A percentile compares a stretch with the other conserved stretches of the same genome.
phyloP scores from a whole-genome alignment of 1,284 basidiomycete species.

The Paramarasmius palmivorus region DNA sequence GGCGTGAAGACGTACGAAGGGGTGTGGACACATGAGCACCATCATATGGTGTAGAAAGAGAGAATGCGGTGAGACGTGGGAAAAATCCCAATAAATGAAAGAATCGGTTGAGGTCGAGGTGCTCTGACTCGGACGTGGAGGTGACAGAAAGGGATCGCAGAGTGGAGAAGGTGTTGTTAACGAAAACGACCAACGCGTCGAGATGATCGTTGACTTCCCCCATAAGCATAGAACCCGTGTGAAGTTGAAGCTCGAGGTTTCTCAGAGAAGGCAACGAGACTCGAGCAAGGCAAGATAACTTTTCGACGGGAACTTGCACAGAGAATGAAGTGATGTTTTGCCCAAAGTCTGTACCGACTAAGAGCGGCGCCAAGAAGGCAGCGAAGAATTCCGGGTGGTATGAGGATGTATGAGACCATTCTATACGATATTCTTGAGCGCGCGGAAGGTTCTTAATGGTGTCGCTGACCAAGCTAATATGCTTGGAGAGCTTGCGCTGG shows the following conservation, averaged over 20 bases:
- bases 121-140: slow-evolving; percentile 33
- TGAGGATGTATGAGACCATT: slow-evolving; percentile 31
- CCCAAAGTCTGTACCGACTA: slow-evolving; percentile 27
- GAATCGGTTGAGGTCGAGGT: slow-evolving; percentile 38
- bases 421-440: slow-evolving; percentile 34
- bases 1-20: slow-evolving; percentile 19
- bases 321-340: slow-evolving; percentile 30
- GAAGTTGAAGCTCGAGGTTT: slow-evolving; percentile 33
- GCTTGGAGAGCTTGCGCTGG: slow-evolving; percentile 33
- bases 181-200: slow-evolving; percentile 38
- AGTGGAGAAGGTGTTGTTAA: slow-evolving; percentile 35
- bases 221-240: slow-evolving; percentile 26
- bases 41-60: slow-evolving; percentile 42
- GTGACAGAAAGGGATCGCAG: slow-evolving; percentile 33
- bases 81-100: slow-evolving; percentile 36
- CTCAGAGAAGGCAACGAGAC: slow-evolving; percentile 33
- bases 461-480: slow-evolving; percentile 29
- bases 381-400: slow-evolving; percentile 35
- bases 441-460: slow-evolving; percentile 30
- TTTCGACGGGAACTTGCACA: slow-evolving; percentile 37
- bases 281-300: slow-evolving; percentile 30
- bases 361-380: slow-evolving; percentile 34
- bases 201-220: slow-evolving; percentile 32
- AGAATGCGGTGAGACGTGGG: slow-evolving; percentile 33
- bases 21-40: slow-evolving; percentile 35